Percentiles rank a stretch among this genome's conserved stretches.
phyloP scores from a whole-genome alignment of 2,329 filamentous ascomycete species.

The Neopestalotiopsis sp. region DNA sequence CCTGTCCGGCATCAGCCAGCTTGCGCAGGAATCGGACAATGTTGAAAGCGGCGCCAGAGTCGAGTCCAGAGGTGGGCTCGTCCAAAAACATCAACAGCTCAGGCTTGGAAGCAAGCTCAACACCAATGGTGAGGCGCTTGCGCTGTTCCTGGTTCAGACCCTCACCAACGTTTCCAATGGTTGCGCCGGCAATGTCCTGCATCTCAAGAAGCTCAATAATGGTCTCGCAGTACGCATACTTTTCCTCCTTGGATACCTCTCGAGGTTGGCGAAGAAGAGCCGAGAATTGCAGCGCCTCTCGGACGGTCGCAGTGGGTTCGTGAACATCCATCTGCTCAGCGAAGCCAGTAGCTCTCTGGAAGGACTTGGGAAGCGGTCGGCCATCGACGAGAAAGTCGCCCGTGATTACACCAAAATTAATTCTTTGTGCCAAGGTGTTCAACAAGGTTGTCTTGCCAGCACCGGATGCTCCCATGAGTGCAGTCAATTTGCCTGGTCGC shows the following conservation, averaged over 20 bases:
- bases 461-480: slow-evolving; percentile 70
- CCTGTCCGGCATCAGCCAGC: slow-evolving; percentile 64
- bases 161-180: slow-evolving; percentile 63
- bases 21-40: slow-evolving; percentile 67
- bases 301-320: slow-evolving; percentile 69
- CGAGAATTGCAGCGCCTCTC: slow-evolving; percentile 70
- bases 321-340: slow-evolving; percentile 71
- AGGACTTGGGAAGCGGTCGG: slow-evolving; percentile 71
- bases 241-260: slow-evolving; percentile 63
- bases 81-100: slow-evolving; percentile 70
- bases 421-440: slow-evolving; percentile 51
- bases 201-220: slow-evolving; percentile 74
- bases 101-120: slow-evolving; percentile 62
- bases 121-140: slow-evolving; percentile 61
- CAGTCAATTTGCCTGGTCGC: slow-evolving; percentile 80
- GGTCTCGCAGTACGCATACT: slow-evolving; percentile 71
- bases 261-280: slow-evolving; percentile 67
- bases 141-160: slow-evolving; percentile 63
- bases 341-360: slow-evolving; percentile 81
- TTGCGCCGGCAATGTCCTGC: slow-evolving; percentile 69
- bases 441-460: slow-evolving; percentile 38
- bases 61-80: slow-evolving; percentile 64
- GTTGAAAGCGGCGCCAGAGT: slow-evolving; percentile 64
- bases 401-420: slow-evolving; percentile 76
- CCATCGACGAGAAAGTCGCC: slow-evolving; percentile 85